These are phyloP conservation scores for Mercurialis annua DNA, from an alignment of 345 rosid genomes.

Conservation along the genomic window DNA sequence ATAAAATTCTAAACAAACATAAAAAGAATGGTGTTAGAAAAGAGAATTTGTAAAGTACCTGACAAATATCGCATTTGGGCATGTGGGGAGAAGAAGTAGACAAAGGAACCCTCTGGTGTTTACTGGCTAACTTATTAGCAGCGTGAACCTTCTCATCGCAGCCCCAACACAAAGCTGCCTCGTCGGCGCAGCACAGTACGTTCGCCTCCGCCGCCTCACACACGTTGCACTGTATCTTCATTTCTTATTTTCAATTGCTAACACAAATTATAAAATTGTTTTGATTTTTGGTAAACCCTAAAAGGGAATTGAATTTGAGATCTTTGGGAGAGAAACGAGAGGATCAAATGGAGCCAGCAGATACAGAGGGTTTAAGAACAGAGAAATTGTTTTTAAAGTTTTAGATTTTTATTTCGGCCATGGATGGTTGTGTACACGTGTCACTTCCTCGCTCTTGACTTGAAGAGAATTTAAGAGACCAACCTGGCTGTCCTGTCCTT, in stretches of 20 bases:
- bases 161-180: conserved; percentile 91
- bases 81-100: conserved; percentile 59
- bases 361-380: not conserved
- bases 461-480: conserved; percentile 6
- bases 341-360: conserved; percentile 20
- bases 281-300: not conserved
- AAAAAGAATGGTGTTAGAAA: not conserved
- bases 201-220: conserved; percentile 91
- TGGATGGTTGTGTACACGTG: not conserved
- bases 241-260: conserved; percentile 16
- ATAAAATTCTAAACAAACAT: not conserved
- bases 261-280: not conserved
- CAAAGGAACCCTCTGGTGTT: conserved; percentile 91
- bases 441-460: not conserved
- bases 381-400: not conserved
- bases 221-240: conserved; percentile 99
- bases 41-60: conserved; percentile 35
- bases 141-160: conserved; percentile 93
- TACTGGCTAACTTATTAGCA: conserved; percentile 92
- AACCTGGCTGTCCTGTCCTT: not conserved
- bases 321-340: conserved; percentile 6
- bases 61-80: conserved; percentile 95
- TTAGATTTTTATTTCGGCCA: conserved; percentile 1
- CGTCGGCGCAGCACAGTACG: conserved; percentile 98
- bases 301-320: not conserved